These are phyloP conservation scores for Nectriaceae sp. DNA, from an alignment of 2,329 filamentous ascomycete genomes.

Conservation along the genomic window DNA sequence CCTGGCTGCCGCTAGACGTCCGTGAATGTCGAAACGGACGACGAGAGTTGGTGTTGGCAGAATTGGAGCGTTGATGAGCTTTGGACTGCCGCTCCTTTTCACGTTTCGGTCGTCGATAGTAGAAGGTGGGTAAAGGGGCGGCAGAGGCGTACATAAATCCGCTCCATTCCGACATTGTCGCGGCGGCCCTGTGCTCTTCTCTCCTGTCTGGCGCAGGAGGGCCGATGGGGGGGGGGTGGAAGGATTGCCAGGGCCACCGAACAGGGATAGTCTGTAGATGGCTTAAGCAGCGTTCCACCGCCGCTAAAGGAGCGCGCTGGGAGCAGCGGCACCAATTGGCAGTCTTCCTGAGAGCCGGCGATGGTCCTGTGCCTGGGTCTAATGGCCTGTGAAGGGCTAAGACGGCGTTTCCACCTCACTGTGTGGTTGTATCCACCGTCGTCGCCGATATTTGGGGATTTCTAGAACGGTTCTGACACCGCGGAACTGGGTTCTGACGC, in stretches of 20 bases:
- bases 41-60: background rate
- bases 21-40: background rate
- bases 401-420: background rate
- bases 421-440: slow-evolving; percentile 11
- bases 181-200: slow-evolving; percentile 12
- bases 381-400: background rate
- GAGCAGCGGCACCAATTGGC: slow-evolving; percentile 14
- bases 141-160: slow-evolving; percentile 31
- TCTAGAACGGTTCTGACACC: slow-evolving; percentile 34
- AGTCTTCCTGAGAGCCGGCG: slow-evolving; percentile 6
- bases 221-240: slow-evolving; percentile 21
- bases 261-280: background rate
- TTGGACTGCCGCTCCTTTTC: slow-evolving; percentile 30
- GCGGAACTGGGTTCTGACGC: slow-evolving; percentile 28
- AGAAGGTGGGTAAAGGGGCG: slow-evolving; percentile 33
- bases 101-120: slow-evolving; percentile 20
- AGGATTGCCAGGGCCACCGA: background rate
- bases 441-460: slow-evolving; percentile 20
- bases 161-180: slow-evolving; percentile 34
- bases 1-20: slow-evolving; percentile 28
- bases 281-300: slow-evolving; percentile 17
- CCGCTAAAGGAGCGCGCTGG: slow-evolving; percentile 20
- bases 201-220: slow-evolving; percentile 29
- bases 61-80: slow-evolving; percentile 21
- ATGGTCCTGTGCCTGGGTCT: slow-evolving; percentile 17